Evolutionary conservation across 1,284 basidiomycete species (phyloP).

Genomic region (Ceratobasidium sp.): DNA sequence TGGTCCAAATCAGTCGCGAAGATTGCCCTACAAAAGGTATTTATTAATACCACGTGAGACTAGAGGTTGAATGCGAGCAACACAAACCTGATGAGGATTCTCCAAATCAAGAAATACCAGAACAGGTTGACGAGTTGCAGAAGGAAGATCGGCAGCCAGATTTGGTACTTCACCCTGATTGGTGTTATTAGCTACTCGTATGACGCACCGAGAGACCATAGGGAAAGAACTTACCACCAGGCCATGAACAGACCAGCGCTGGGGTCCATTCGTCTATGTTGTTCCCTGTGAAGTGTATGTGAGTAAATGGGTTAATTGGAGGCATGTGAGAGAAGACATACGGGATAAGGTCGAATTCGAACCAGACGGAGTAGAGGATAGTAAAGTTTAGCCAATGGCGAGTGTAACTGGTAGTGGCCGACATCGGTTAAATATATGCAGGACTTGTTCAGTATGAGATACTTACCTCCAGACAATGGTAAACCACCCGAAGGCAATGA

Average conservation of each 20-base stretch:
- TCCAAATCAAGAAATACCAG: conserved; percentile 87
- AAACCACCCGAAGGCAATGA: conserved; percentile 74
- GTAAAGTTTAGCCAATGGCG: conserved; percentile 91
- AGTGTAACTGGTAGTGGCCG: conserved; percentile 75
- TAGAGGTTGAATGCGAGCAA: background rate
- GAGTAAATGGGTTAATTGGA: background rate
- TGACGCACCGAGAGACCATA: background rate
- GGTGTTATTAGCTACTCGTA: background rate
- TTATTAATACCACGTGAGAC: background rate
- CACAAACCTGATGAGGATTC: conserved; percentile 68
- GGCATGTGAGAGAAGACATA: conserved; percentile 60
- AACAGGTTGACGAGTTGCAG: conserved; percentile 89
- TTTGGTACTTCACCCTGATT: conserved; percentile 76
- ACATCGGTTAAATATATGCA: conserved; percentile 28
- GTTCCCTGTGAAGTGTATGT: conserved; percentile 58
- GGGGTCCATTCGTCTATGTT: conserved; percentile 63
- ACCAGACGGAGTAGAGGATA: conserved; percentile 90
- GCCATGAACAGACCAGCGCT: conserved; percentile 75
- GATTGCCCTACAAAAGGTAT: conserved; percentile 22
- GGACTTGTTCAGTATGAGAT: background rate
- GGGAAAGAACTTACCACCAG: conserved; percentile 60
- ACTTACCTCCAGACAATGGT: conserved; percentile 84
- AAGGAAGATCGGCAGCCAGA: conserved; percentile 78
- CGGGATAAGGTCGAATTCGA: conserved; percentile 83
- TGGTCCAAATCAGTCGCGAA: conserved; percentile 41